Evolutionary conservation across 768 basidiomycete genomes (phyloP).

Genomic region (Psilocybe cyanescens): DNA sequence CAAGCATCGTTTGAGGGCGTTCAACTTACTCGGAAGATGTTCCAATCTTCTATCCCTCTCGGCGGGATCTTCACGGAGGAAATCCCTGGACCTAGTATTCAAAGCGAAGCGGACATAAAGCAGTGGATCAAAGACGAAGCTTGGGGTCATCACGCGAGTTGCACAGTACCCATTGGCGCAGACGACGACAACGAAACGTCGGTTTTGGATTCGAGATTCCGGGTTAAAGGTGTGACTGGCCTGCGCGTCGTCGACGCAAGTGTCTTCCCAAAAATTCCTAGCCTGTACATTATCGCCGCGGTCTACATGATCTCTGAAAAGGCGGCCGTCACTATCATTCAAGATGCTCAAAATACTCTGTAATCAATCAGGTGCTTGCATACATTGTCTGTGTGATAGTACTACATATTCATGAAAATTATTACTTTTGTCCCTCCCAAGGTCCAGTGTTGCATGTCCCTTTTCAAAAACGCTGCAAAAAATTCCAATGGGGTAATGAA

Average conservation of each 20-base stretch:
- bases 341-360: constrained; percentile 1
- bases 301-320: constrained; percentile 16
- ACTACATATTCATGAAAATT: too few species aligned
- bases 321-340: constrained; percentile 11
- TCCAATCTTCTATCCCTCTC: not conserved
- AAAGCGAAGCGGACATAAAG: constrained; percentile 11
- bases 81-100: constrained; percentile 6
- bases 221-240: constrained; percentile 12
- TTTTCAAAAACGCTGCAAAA: too few species aligned
- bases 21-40: constrained; percentile 10
- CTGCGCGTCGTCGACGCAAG: constrained; percentile 15
- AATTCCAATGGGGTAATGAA: too few species aligned
- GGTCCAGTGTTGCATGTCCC: too few species aligned
- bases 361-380: too few species aligned
- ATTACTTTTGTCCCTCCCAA: too few species aligned
- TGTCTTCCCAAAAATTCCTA: constrained; percentile 16
- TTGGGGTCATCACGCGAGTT: constrained; percentile 16
- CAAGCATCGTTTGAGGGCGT: constrained; percentile 11
- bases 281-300: constrained; percentile 8
- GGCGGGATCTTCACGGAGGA: constrained; percentile 6
- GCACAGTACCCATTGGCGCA: constrained; percentile 13
- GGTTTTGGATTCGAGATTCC: constrained; percentile 9
- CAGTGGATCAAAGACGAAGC: constrained; percentile 12
- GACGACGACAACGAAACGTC: constrained; percentile 2
- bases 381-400: too few species aligned